Conservation (phyloP, 495 filamentous ascomycete genomes). For the Penicillium diatomitis region DNA sequence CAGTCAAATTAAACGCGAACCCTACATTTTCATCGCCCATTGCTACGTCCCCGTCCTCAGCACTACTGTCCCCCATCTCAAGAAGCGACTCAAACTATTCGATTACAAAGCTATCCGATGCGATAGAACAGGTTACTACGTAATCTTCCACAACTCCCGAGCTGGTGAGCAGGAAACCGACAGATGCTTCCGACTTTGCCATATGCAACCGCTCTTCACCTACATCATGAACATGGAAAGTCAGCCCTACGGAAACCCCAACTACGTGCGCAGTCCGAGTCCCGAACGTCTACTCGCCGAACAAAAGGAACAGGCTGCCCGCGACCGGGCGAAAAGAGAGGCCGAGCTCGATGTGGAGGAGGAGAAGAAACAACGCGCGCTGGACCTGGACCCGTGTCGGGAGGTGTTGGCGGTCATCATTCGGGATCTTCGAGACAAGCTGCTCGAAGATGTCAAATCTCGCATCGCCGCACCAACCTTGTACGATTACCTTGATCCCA, state of each 20-base stretch:
- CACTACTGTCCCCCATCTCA: slow-evolving; percentile 75
- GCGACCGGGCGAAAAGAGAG: slow-evolving; percentile 52
- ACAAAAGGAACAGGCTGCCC: slow-evolving; percentile 44
- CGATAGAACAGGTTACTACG: slow-evolving; percentile 82
- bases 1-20: slow-evolving; percentile 62
- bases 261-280: slow-evolving; percentile 55
- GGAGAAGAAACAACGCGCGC: slow-evolving; percentile 74
- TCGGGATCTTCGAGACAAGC: slow-evolving; percentile 71
- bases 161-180: slow-evolving; percentile 71
- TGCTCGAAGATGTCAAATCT: slow-evolving; percentile 77
- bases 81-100: slow-evolving; percentile 73
- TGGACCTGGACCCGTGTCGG: slow-evolving; percentile 74
- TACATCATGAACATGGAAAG: slow-evolving; percentile 90
- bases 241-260: slow-evolving; percentile 58
- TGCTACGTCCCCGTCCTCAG: slow-evolving; percentile 80
- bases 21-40: slow-evolving; percentile 87
- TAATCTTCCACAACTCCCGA: slow-evolving; percentile 70
- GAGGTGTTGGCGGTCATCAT: slow-evolving; percentile 70
- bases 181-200: slow-evolving; percentile 61
- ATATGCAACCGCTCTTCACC: slow-evolving; percentile 75
- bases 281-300: slow-evolving; percentile 44
- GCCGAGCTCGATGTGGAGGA: slow-evolving; percentile 72
- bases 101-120: slow-evolving; percentile 66
- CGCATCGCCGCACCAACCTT: slow-evolving; percentile 75
- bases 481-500: slow-evolving; percentile 76